Percentiles rank a stretch among this genome's conserved stretches.
Evolutionary conservation across 345 rosid genomes (phyloP).

Genomic region (Nephelium lappaceum): DNA sequence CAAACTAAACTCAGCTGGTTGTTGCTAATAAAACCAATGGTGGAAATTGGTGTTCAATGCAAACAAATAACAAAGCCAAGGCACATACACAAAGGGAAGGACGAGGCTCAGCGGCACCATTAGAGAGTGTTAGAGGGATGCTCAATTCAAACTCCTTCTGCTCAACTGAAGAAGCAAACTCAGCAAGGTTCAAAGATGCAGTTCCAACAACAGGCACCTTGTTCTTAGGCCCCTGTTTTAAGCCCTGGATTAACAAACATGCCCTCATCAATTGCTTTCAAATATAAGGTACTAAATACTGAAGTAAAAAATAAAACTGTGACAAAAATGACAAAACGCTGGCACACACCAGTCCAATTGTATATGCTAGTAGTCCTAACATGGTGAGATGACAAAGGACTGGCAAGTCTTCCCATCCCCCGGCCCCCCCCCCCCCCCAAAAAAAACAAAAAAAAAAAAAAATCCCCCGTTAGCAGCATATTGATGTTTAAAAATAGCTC

Average conservation of each 20-base stretch:
- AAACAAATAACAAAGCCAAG: not conserved
- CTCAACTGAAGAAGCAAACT: slow-evolving; percentile 54
- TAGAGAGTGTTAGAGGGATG: slow-evolving; percentile 50
- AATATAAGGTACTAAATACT: not conserved
- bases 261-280: not conserved
- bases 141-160: slow-evolving; percentile 53
- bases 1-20: not conserved
- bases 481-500: not conserved
- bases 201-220: slow-evolving; percentile 60
- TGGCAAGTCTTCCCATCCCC: not conserved
- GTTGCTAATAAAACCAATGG: slow-evolving; percentile 1
- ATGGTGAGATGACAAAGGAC: not conserved
- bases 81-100: slow-evolving; percentile 66
- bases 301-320: not conserved
- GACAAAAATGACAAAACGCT: not conserved
- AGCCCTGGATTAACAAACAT: slow-evolving; percentile 51
- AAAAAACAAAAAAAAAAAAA: too few species aligned
- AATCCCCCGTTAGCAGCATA: not conserved
- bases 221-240: slow-evolving; percentile 53
- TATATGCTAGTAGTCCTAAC: not conserved
- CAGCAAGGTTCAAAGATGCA: slow-evolving; percentile 61
- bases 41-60: not conserved
- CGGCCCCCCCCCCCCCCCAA: too few species aligned
- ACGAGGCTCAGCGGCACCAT: slow-evolving; percentile 39
- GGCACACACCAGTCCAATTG: not conserved